A percentile compares a stretch with the other conserved stretches of the same genome.
Evolutionary conservation across 352 stramenopile species (phyloP).

Genomic region (Pythium monospermum): DNA sequence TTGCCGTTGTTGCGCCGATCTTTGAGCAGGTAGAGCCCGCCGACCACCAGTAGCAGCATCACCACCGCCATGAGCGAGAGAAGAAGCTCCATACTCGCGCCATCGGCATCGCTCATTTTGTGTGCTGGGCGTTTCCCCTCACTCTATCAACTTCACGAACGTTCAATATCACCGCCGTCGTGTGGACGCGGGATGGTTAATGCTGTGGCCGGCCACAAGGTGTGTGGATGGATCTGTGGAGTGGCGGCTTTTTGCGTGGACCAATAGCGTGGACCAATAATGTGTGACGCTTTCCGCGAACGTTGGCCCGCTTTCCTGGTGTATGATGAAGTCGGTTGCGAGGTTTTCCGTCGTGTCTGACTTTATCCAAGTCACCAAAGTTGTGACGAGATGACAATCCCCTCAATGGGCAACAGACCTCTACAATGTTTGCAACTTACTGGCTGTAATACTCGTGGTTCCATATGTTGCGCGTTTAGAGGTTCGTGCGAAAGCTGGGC

Average conservation of each 20-base stretch:
- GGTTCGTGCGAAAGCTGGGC: no score
- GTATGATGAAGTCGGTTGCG: background rate
- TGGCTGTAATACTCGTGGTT: no score
- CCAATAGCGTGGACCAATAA: background rate
- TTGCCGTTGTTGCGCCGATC: slow-evolving; percentile 22
- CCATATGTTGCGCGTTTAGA: no score
- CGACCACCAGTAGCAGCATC: slow-evolving; percentile 59
- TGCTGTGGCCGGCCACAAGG: background rate
- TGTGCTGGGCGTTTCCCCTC: background rate
- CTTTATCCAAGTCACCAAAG: no score
- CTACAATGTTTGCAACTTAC: no score
- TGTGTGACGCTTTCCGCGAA: slow-evolving; percentile 1
- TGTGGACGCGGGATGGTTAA: slow-evolving; percentile 6
- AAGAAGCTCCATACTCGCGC: slow-evolving; percentile 55
- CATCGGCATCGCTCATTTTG: slow-evolving; percentile 16
- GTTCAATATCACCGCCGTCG: slow-evolving; percentile 1
- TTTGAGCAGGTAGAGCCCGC: slow-evolving; percentile 61
- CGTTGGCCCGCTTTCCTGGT: no score
- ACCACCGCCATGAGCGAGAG: slow-evolving; percentile 63
- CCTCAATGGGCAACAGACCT: no score
- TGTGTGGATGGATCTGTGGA: background rate
- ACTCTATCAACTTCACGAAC: background rate
- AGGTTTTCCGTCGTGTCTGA: no score
- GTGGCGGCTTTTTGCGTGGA: background rate
- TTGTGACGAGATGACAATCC: no score